A percentile compares a stretch with the other conserved stretches of the same genome.
phyloP scores from a whole-genome alignment of 2,329 filamentous ascomycete species.

The Apiospora saccharicola region DNA sequence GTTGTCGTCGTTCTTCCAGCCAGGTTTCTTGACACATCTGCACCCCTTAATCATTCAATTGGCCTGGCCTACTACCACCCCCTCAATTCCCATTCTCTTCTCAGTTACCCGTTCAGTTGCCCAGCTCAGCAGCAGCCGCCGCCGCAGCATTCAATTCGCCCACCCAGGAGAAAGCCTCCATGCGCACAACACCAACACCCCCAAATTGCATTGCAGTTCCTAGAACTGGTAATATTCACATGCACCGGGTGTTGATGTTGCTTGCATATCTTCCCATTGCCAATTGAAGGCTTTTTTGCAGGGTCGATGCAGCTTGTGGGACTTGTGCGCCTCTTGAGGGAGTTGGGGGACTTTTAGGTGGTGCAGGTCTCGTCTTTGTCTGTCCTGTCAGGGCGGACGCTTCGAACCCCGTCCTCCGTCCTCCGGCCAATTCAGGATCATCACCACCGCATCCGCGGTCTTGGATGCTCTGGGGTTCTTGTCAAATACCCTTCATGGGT shows the following conservation, averaged over 20 bases:
- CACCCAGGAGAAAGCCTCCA: neutral
- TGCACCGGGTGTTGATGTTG: neutral
- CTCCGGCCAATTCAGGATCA: neutral
- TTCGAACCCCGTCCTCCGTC: slow-evolving; percentile 14
- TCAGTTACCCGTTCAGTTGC: neutral
- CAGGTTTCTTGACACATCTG: slow-evolving; percentile 5
- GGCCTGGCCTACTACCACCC: neutral
- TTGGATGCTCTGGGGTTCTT: neutral
- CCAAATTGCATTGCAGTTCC: slow-evolving; percentile 18
- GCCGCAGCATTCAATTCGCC: neutral
- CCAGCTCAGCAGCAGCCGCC: neutral
- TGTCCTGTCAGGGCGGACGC: slow-evolving; percentile 2
- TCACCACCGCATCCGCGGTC: neutral
- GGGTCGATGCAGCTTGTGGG: neutral
- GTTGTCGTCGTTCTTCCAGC: neutral
- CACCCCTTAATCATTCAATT: slow-evolving; percentile 15
- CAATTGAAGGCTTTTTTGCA: slow-evolving; percentile 9
- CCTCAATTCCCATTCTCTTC: neutral
- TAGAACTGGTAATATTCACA: slow-evolving; percentile 18
- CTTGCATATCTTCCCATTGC: neutral
- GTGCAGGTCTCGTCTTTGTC: slow-evolving; percentile 8
- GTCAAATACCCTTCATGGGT: neutral
- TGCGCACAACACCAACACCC: neutral
- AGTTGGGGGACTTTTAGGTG: neutral
- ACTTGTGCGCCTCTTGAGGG: neutral